phyloP scores from a whole-genome alignment of 2,329 filamentous ascomycete species.

The Sarocladium oryzae region DNA sequence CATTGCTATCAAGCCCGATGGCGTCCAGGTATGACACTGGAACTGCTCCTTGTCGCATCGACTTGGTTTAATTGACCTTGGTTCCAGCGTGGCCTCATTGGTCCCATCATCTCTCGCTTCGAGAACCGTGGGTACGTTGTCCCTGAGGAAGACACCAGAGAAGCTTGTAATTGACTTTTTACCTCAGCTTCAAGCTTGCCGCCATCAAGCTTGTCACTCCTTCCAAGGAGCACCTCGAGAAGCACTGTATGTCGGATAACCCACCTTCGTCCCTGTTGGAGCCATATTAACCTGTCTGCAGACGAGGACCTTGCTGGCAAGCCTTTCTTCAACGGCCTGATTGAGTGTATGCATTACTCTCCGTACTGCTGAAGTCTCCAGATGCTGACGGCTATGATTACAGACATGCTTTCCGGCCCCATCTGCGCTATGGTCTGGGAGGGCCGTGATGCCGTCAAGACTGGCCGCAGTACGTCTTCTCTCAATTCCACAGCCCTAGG shows the following conservation, averaged over 20 bases:
- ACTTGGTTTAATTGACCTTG: constrained; percentile 16
- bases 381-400: constrained; percentile 31
- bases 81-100: constrained; percentile 84
- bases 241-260: constrained; percentile 87
- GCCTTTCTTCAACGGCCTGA: constrained; percentile 94
- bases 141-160: constrained; percentile 13
- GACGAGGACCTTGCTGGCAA: constrained; percentile 85
- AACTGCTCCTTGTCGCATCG: not conserved
- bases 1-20: constrained; percentile 99
- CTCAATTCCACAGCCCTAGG: not conserved
- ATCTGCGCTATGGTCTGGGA: constrained; percentile 99
- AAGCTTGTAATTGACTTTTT: constrained; percentile 7
- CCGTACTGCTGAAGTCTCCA: not conserved
- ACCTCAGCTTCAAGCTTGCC: constrained; percentile 75
- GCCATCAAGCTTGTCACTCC: constrained; percentile 94
- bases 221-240: constrained; percentile 91
- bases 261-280: constrained; percentile 9
- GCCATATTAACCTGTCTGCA: constrained; percentile 31
- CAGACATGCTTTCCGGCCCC: constrained; percentile 91
- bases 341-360: constrained; percentile 63
- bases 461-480: constrained; percentile 68
- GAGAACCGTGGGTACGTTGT: constrained; percentile 75
- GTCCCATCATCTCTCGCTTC: constrained; percentile 96
- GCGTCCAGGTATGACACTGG: constrained; percentile 73
- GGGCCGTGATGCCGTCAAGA: constrained; percentile 98